These are phyloP conservation scores for Posidonia australis DNA, from an alignment of 106 monocot species.

Conservation along the genomic window DNA sequence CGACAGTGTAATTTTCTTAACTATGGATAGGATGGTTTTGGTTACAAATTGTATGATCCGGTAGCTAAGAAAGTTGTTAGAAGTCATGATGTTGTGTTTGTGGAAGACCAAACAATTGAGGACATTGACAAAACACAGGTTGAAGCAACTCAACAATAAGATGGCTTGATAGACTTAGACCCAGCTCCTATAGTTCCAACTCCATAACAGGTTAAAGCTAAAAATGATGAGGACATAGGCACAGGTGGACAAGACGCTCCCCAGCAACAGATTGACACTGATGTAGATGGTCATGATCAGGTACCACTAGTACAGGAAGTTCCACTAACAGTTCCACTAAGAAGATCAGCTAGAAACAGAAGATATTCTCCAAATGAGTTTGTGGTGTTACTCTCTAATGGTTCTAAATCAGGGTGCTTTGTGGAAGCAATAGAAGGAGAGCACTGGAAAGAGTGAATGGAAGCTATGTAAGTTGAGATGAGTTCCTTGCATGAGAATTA, in stretches of 20 bases:
- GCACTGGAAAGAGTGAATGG: background rate
- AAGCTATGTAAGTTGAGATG: slow-evolving; percentile 4
- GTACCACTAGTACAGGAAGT: background rate
- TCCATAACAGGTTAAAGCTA: too few relatives aligned
- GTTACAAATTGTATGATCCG: slow-evolving; percentile 6
- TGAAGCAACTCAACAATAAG: background rate
- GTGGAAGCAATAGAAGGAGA: background rate
- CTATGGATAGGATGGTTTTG: slow-evolving; percentile 7
- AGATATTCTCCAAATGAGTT: slow-evolving; percentile 11
- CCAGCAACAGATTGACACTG: background rate
- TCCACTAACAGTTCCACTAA: background rate
- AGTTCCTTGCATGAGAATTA: slow-evolving; percentile 7
- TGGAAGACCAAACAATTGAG: slow-evolving; percentile 3
- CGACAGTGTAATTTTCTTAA: background rate
- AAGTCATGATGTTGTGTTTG: slow-evolving; percentile 4
- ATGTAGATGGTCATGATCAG: background rate
- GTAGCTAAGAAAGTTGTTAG: background rate
- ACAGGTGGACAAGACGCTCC: too few relatives aligned
- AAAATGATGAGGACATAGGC: too few relatives aligned
- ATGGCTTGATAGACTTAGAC: background rate
- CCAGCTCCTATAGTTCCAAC: background rate
- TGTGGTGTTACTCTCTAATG: slow-evolving; percentile 3
- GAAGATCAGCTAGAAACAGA: background rate
- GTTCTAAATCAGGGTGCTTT: background rate
- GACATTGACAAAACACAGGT: background rate